Evolutionary conservation across 495 filamentous ascomycete species (phyloP).

Genomic region (Hamigera avellanea): DNA sequence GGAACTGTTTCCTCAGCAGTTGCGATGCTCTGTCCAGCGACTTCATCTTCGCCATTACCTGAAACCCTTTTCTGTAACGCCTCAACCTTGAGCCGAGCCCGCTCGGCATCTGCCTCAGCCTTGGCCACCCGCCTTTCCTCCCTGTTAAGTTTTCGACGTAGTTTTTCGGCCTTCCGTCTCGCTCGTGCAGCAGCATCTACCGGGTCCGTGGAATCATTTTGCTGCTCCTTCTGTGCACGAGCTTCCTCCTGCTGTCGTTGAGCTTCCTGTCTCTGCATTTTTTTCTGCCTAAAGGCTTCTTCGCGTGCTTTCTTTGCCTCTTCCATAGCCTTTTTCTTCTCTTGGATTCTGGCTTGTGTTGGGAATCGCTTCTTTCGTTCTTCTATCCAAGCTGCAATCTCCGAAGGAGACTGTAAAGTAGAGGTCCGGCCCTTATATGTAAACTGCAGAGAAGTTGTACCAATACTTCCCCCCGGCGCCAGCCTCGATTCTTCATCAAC

Average conservation of each 20-base stretch:
- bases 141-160: conserved; percentile 32
- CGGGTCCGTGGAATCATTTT: conserved; percentile 16
- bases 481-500: conserved; percentile 53
- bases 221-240: conserved; percentile 19
- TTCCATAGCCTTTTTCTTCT: conserved; percentile 34
- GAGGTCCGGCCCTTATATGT: conserved; percentile 30
- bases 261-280: conserved; percentile 16
- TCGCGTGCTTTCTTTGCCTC: conserved; percentile 30
- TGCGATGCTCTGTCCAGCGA: neutral
- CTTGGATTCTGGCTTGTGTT: conserved; percentile 50
- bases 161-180: conserved; percentile 38
- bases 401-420: conserved; percentile 43
- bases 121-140: conserved; percentile 37
- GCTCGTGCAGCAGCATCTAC: conserved; percentile 29
- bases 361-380: conserved; percentile 71
- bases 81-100: conserved; percentile 26
- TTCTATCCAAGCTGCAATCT: conserved; percentile 68
- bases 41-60: conserved; percentile 1
- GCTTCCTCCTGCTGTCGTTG: conserved; percentile 19
- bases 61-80: conserved; percentile 16
- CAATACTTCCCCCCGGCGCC: conserved; percentile 17
- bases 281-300: conserved; percentile 15
- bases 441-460: conserved; percentile 27
- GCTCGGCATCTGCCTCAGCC: conserved; percentile 36
- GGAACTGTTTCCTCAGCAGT: too few relatives aligned